These are phyloP conservation scores for Lentinula detonsa DNA, from an alignment of 768 basidiomycete genomes.

Conservation along the genomic window DNA sequence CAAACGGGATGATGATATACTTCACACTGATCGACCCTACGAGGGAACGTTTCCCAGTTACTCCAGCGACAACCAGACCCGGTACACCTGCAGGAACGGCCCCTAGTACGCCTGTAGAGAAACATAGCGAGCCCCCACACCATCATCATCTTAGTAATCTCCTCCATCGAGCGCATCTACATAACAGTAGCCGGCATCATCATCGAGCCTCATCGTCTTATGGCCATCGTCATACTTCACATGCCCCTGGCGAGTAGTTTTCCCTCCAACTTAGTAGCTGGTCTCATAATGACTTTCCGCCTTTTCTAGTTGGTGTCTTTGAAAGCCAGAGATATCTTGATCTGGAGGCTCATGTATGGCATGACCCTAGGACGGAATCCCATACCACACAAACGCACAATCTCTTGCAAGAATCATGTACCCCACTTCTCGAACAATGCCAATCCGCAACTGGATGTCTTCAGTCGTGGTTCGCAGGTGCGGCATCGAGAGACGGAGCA, in stretches of 20 bases:
- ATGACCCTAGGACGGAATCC: conserved; percentile 39
- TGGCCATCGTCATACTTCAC: not conserved
- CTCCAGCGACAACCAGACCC: conserved; percentile 31
- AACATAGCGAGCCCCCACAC: not conserved
- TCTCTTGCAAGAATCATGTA: conserved; percentile 47
- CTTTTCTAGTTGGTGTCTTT: conserved; percentile 58
- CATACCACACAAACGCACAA: conserved; percentile 36
- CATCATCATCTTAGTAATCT: conserved; percentile 2
- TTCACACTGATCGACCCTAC: conserved; percentile 60
- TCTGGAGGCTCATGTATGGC: conserved; percentile 49
- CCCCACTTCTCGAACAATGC: conserved; percentile 43
- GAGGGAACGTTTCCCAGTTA: conserved; percentile 48
- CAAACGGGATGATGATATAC: conserved; percentile 59
- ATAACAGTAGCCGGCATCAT: conserved; percentile 25
- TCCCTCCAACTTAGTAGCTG: conserved; percentile 15
- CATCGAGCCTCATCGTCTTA: conserved; percentile 18
- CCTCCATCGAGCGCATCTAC: conserved; percentile 16
- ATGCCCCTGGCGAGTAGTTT: conserved; percentile 17
- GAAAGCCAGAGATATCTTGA: conserved; percentile 68
- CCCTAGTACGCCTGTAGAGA: conserved; percentile 14
- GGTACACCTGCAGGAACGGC: conserved; percentile 28
- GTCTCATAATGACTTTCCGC: conserved; percentile 23
- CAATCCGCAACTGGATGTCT: conserved; percentile 31
- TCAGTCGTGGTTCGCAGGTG: conserved; percentile 45
- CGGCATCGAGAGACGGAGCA: conserved; percentile 27